Percentiles rank a stretch among this genome's conserved stretches.
Conservation (phyloP, 1,284 basidiomycete species). For the Vanrija sp. region DNA sequence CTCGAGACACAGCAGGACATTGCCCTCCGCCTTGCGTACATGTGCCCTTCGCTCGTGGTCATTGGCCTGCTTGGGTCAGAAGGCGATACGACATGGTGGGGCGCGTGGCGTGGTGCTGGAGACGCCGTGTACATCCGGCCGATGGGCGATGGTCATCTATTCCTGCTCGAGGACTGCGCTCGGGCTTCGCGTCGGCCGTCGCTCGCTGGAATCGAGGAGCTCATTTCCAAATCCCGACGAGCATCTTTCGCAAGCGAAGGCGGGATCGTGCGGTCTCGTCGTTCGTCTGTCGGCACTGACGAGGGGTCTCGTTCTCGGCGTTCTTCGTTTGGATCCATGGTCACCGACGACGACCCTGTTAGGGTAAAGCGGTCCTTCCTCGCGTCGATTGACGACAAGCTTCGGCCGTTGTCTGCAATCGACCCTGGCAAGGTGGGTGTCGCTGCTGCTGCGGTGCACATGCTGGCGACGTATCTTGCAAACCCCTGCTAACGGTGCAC, state of each 20-base stretch:
- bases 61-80: slow-evolving; percentile 36
- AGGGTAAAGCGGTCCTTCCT: too few relatives aligned
- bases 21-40: slow-evolving; percentile 19
- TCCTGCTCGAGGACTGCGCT: not conserved
- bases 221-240: too few relatives aligned
- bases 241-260: not conserved
- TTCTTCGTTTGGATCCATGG: too few relatives aligned
- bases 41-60: slow-evolving; percentile 29
- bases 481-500: too few relatives aligned
- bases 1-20: slow-evolving; percentile 20
- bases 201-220: not conserved
- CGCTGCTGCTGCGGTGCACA: too few relatives aligned
- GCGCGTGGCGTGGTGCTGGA: slow-evolving; percentile 27
- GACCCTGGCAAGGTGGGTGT: too few relatives aligned
- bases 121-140: not conserved
- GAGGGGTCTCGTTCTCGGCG: too few relatives aligned
- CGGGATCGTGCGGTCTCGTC: not conserved
- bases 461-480: too few relatives aligned
- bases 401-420: too few relatives aligned
- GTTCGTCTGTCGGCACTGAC: not conserved
- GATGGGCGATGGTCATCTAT: slow-evolving; percentile 2
- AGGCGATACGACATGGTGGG: slow-evolving; percentile 41
- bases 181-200: not conserved
- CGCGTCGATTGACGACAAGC: too few relatives aligned
- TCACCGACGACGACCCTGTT: too few relatives aligned